These are phyloP conservation scores for Lentinula lateritia DNA, from an alignment of 768 basidiomycete species.

Conservation along the genomic window DNA sequence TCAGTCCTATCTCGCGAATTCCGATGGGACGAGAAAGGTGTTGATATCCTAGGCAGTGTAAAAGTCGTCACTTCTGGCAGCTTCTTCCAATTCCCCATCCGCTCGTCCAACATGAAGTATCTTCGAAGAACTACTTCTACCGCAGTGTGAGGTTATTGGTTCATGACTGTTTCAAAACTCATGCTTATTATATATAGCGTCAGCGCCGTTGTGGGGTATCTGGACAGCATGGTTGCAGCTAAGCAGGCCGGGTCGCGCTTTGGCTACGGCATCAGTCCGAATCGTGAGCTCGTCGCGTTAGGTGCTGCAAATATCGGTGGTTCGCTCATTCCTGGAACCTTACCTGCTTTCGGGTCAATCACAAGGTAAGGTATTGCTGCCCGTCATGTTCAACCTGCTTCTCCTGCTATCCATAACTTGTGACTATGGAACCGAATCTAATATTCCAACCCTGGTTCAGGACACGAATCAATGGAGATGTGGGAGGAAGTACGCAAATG, in stretches of 20 bases:
- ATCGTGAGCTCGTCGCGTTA: constrained; percentile 92
- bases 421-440: no score
- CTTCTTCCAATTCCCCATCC: constrained; percentile 74
- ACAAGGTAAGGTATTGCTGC: constrained; percentile 54
- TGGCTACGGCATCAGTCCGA: constrained; percentile 86
- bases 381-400: background rate
- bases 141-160: constrained; percentile 48
- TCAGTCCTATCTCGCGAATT: constrained; percentile 67
- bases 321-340: constrained; percentile 81
- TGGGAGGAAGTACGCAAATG: constrained; percentile 88
- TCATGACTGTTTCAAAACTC: background rate
- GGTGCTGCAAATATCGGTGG: constrained; percentile 77
- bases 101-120: constrained; percentile 50
- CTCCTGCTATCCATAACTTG: constrained; percentile 3
- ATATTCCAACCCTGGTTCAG: constrained; percentile 20
- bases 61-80: constrained; percentile 51
- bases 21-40: constrained; percentile 71
- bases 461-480: constrained; percentile 85
- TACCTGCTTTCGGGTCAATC: constrained; percentile 92
- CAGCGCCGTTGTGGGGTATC: constrained; percentile 81
- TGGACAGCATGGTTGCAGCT: constrained; percentile 93
- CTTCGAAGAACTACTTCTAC: constrained; percentile 80
- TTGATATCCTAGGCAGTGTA: constrained; percentile 81
- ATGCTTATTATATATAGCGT: constrained; percentile 35
- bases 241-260: constrained; percentile 87